These are phyloP conservation scores for Sporothrix protearum DNA, from an alignment of 2,329 filamentous ascomycete genomes.

Conservation along the genomic window DNA sequence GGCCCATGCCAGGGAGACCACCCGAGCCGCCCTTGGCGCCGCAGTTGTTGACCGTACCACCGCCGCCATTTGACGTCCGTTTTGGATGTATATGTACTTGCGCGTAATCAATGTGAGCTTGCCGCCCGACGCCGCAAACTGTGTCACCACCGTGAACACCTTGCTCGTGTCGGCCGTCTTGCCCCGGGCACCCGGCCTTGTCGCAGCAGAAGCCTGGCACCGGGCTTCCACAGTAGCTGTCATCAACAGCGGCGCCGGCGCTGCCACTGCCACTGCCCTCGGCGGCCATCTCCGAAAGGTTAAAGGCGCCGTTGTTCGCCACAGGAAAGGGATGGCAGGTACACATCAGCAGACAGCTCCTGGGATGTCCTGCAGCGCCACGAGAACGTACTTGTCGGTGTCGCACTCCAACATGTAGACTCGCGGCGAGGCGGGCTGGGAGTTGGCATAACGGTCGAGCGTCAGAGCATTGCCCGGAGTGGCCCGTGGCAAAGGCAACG, in stretches of 20 bases:
- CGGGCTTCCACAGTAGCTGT: constrained; percentile 33
- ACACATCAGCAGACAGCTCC: constrained; percentile 61
- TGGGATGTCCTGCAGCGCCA: constrained; percentile 52
- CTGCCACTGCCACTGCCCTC: constrained; percentile 44
- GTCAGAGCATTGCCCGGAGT: constrained; percentile 32
- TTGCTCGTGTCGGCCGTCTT: constrained; percentile 45
- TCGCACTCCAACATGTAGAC: constrained; percentile 53
- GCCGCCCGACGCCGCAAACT: constrained; percentile 39
- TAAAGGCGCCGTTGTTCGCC: constrained; percentile 61
- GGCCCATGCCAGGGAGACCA: constrained; percentile 32
- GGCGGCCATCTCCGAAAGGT: constrained; percentile 58
- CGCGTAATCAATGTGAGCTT: constrained; percentile 30
- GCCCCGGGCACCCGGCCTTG: constrained; percentile 36
- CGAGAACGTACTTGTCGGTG: constrained; percentile 50
- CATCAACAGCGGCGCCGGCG: constrained; percentile 50
- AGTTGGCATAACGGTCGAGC: constrained; percentile 32
- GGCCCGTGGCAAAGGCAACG: constrained; percentile 46
- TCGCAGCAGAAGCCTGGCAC: constrained; percentile 45
- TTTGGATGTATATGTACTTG: constrained; percentile 34
- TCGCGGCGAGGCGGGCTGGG: constrained; percentile 38
- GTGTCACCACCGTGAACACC: constrained; percentile 40
- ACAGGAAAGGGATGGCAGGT: constrained; percentile 58
- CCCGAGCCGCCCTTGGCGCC: constrained; percentile 37
- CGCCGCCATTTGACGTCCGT: constrained; percentile 29
- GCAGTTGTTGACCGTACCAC: constrained; percentile 22